Evolutionary conservation across 371 early-diverging fungal genomes (phyloP).

Genomic region (Mucor velutinosus): DNA sequence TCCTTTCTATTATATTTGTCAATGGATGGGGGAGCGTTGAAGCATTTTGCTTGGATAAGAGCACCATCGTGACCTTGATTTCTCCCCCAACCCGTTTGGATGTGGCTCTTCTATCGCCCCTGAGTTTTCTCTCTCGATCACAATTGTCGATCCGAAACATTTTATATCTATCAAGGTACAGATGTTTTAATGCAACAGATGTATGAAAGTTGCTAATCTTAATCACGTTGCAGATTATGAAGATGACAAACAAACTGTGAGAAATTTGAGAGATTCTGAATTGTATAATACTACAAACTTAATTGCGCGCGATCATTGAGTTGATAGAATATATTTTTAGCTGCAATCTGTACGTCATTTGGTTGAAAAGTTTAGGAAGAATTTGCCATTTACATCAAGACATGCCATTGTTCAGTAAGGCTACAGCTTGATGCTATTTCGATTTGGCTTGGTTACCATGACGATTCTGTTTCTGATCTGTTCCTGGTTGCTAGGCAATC

Average conservation of each 20-base stretch:
- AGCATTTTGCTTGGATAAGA: not conserved
- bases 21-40: not conserved
- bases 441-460: not conserved
- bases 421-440: not conserved
- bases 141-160: not conserved
- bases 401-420: too few relatives aligned
- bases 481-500: not conserved
- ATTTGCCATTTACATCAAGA: too few relatives aligned
- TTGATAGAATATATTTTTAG: too few relatives aligned
- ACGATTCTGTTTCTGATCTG: not conserved
- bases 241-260: too few relatives aligned
- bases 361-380: too few relatives aligned
- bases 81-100: conserved; percentile 3
- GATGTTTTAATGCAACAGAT: not conserved
- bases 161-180: not conserved
- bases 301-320: not conserved
- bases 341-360: too few relatives aligned
- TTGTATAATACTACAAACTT: not conserved
- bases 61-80: not conserved
- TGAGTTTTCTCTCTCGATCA: conserved; percentile 3
- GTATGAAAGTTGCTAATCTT: not conserved
- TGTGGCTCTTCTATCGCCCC: not conserved
- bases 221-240: not conserved
- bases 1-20: not conserved
- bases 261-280: too few relatives aligned